Evolutionary conservation across 2,329 filamentous ascomycete genomes (phyloP), one percentile per base, ranked within the genome.

Genomic region (Alternaria arborescens): DNA sequence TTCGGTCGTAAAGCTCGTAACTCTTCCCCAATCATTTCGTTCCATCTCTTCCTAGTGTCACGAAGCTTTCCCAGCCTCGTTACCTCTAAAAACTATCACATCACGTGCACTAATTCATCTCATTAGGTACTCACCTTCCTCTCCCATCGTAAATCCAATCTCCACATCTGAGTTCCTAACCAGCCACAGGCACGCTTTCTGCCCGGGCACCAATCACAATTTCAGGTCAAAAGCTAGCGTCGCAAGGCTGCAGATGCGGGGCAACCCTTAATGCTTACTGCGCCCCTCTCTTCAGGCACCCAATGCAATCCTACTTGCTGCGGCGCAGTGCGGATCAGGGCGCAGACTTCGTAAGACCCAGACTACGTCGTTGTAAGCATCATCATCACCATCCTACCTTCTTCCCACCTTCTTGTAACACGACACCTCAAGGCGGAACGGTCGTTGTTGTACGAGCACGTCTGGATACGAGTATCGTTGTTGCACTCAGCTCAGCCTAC

Each of bases 141-240:
- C 46, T 50, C 46, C 14, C 46, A 36, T 38, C 30, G 30, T 38
- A 26, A 36, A 20, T 16, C 46, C 46, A 50, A 50, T 36, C 12
- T 38, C 46, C 46, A 38, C 46, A 50, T 50, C 30, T 36, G 30
- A 36, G 5, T 14, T 24, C 20, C 16, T n/a, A 8, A 50, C 20
- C 46, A 48, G 46, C 46, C 46, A 48, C 46, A 48, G 46, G 30
- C 46, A 48, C 46, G 46, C 46, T 48, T 48, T 24, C 46, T 36
- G 46, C 46, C 30, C 46, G 32, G 46, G 32, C 46, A 50, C 46
- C 46, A 50, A 50, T 50, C 46, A 50, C 30, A 26, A 22, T 18
- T 24, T 32, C 8, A 50, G 46, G 46, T 10, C 20, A 26, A 50
- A 38, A 12, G 30, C 46, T 50, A 38, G 46, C 46, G 46, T 22